Evolutionary conservation across 768 basidiomycete species (phyloP).

Genomic region (Trametes punicea): DNA sequence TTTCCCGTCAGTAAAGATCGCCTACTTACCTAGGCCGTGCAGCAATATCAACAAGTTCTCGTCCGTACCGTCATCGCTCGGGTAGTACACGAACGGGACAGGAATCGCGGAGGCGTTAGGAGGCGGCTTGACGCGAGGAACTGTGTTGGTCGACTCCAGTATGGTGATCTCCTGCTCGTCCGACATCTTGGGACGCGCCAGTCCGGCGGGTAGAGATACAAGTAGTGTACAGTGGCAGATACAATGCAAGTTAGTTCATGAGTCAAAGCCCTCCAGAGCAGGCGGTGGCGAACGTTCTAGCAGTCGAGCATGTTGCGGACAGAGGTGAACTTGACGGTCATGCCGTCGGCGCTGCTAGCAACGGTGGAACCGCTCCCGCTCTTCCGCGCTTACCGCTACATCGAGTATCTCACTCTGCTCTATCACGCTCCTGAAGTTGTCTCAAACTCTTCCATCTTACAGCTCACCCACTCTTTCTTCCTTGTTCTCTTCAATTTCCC

Average conservation of each 20-base stretch:
- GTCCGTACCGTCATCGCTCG: slow-evolving; percentile 81
- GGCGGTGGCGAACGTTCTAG: slow-evolving; percentile 4
- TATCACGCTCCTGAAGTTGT: not conserved
- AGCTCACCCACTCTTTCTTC: not conserved
- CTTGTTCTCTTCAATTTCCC: no score
- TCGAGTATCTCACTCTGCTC: no score
- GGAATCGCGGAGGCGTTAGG: slow-evolving; percentile 47
- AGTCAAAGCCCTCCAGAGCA: no score
- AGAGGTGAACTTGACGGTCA: not conserved
- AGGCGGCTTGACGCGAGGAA: slow-evolving; percentile 39
- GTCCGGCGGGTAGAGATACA: no score
- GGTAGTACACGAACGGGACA: slow-evolving; percentile 59
- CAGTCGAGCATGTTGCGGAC: slow-evolving; percentile 1
- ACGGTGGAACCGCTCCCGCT: no score
- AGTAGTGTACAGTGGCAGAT: not conserved
- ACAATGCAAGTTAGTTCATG: no score
- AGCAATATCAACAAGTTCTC: slow-evolving; percentile 82
- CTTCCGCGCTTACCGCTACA: no score
- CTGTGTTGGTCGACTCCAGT: slow-evolving; percentile 12
- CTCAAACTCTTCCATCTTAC: not conserved
- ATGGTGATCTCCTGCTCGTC: slow-evolving; percentile 10
- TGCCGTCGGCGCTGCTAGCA: not conserved
- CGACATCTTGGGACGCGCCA: not conserved
- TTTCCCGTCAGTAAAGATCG: not conserved
- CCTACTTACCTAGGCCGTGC: slow-evolving; percentile 73